Evolutionary conservation across 148 eudicot species (phyloP).

Genomic region (Amaranthus hypochondriacus): DNA sequence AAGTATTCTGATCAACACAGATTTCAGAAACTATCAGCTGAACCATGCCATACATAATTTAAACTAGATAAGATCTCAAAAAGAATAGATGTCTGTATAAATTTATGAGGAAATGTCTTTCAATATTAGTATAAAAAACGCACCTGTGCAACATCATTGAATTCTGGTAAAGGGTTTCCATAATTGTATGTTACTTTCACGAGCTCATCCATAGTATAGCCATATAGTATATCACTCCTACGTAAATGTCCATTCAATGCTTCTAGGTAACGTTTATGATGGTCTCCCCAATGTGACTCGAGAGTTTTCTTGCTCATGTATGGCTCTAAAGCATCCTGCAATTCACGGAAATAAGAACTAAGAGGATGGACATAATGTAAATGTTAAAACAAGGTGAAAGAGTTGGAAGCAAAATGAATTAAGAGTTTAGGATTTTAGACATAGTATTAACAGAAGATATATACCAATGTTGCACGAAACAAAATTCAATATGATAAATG

Average conservation of each 20-base stretch:
- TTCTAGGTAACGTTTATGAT: slow-evolving; percentile 76
- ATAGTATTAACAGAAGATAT: neutral
- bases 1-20: neutral
- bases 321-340: slow-evolving; percentile 91
- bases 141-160: slow-evolving; percentile 95
- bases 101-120: neutral
- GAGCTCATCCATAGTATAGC: slow-evolving; percentile 85
- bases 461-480: too few species aligned
- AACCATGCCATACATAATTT: neutral
- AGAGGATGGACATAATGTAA: neutral
- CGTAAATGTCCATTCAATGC: slow-evolving; percentile 65
- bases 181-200: slow-evolving; percentile 77
- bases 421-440: neutral
- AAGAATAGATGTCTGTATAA: neutral
- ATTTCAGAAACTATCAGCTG: neutral
- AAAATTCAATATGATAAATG: too few species aligned
- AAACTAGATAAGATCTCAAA: slow-evolving; percentile 13
- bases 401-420: too few species aligned
- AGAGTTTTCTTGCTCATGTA: slow-evolving; percentile 76
- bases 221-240: slow-evolving; percentile 68
- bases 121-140: slow-evolving; percentile 14
- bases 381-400: neutral
- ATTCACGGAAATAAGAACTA: neutral
- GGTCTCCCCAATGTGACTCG: slow-evolving; percentile 81
- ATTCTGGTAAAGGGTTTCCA: slow-evolving; percentile 85